These are phyloP conservation scores for Fusarium equiseti DNA, from an alignment of 2,329 filamentous ascomycete genomes.

Conservation along the genomic window DNA sequence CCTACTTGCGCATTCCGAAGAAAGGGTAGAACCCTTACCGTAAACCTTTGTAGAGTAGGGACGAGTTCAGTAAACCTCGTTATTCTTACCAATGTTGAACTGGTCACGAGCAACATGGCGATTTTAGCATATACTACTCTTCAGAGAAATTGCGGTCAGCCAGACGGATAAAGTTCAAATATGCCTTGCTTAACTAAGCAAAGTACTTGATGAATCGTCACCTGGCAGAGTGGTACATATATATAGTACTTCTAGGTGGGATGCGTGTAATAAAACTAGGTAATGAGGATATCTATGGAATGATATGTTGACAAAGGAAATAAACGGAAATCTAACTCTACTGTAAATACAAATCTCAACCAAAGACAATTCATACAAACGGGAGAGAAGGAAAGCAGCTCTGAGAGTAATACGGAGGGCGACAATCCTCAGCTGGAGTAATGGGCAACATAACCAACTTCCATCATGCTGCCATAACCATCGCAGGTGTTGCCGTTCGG, in stretches of 20 bases:
- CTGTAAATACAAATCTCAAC: rapidly evolving
- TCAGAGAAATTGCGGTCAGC: rapidly evolving
- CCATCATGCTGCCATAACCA: constrained; percentile 61
- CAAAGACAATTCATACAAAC: background rate
- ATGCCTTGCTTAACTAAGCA: background rate
- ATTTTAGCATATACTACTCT: too few species aligned
- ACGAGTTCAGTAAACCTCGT: background rate
- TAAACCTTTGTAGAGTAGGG: background rate
- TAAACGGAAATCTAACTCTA: background rate
- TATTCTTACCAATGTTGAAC: too few species aligned
- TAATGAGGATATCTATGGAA: background rate
- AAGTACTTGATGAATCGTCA: background rate
- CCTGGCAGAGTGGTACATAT: background rate
- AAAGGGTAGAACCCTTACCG: rapidly evolving
- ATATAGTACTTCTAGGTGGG: rapidly evolving
- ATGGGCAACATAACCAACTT: constrained; percentile 61
- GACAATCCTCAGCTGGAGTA: constrained; percentile 37
- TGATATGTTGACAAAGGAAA: background rate
- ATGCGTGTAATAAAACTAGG: rapidly evolving
- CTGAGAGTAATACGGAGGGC: rapidly evolving
- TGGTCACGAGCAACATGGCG: background rate
- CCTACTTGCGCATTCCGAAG: background rate
- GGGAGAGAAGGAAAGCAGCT: background rate
- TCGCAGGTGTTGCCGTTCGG: constrained; percentile 59
- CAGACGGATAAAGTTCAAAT: background rate